phyloP scores from a whole-genome alignment of 768 basidiomycete species.

The Amanita pseudoporphyria region DNA sequence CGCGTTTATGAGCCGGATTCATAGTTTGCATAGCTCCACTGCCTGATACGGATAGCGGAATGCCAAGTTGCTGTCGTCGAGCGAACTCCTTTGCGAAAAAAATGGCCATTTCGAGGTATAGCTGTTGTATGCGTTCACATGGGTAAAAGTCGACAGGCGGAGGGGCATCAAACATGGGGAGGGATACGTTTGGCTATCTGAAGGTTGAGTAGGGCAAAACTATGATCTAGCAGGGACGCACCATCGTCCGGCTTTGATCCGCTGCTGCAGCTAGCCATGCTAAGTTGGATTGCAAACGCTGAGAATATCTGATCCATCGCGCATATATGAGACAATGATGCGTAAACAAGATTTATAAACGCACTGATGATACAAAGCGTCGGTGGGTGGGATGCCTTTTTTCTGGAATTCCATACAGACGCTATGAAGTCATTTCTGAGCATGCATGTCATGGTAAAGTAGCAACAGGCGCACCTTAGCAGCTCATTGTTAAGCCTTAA shows the following conservation, averaged over 20 bases:
- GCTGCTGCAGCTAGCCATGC: slow-evolving; percentile 62
- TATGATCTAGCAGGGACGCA: slow-evolving; percentile 20
- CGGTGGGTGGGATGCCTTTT: slow-evolving; percentile 35
- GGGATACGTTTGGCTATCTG: slow-evolving; percentile 25
- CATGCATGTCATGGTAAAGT: not conserved
- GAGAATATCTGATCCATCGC: slow-evolving; percentile 37
- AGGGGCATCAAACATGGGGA: slow-evolving; percentile 50
- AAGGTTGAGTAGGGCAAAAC: slow-evolving; percentile 7
- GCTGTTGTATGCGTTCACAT: slow-evolving; percentile 51
- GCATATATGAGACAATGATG: slow-evolving; percentile 1
- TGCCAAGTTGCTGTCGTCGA: slow-evolving; percentile 28
- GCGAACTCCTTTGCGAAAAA: slow-evolving; percentile 57
- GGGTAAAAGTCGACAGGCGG: slow-evolving; percentile 40
- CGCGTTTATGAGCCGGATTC: slow-evolving; percentile 37
- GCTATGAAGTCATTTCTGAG: slow-evolving; percentile 24
- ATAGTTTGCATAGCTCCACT: slow-evolving; percentile 9
- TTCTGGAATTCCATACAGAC: slow-evolving; percentile 52
- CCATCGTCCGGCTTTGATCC: slow-evolving; percentile 41
- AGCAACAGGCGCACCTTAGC: slow-evolving; percentile 41
- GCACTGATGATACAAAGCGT: slow-evolving; percentile 49
- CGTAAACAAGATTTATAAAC: slow-evolving; percentile 17
- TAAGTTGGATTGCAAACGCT: slow-evolving; percentile 61
- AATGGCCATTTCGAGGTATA: slow-evolving; percentile 51
- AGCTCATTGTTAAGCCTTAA: slow-evolving; percentile 64
- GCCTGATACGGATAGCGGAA: slow-evolving; percentile 9